phyloP scores from a whole-genome alignment of 306 rosid species.

The cucumber (Cucumis sativus) region DNA sequence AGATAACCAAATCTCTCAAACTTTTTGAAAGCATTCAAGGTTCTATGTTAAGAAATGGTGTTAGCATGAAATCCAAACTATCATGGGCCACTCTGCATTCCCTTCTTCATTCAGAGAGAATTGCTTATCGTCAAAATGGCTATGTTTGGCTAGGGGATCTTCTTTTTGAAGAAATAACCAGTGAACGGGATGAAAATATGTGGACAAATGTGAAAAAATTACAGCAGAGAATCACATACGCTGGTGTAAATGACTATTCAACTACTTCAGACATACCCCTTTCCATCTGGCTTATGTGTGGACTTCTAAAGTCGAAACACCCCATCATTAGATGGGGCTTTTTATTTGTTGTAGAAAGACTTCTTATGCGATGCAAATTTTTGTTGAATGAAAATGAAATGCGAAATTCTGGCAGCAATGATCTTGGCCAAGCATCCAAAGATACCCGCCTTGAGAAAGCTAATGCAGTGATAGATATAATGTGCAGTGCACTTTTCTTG shows the following conservation, averaged over 20 bases:
- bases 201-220: slow-evolving; percentile 67
- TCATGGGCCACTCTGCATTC: slow-evolving; percentile 92
- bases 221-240: slow-evolving; percentile 52
- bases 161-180: slow-evolving; percentile 83
- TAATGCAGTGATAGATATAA: slow-evolving; percentile 83
- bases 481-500: slow-evolving; percentile 81
- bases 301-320: slow-evolving; percentile 81
- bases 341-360: slow-evolving; percentile 84
- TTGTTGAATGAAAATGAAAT: slow-evolving; percentile 80
- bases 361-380: slow-evolving; percentile 88
- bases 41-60: slow-evolving; percentile 43
- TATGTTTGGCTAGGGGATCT: slow-evolving; percentile 91
- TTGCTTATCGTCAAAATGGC: slow-evolving; percentile 73
- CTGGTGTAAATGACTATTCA: slow-evolving; percentile 59
- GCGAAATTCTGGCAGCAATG: slow-evolving; percentile 37
- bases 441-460: slow-evolving; percentile 84
- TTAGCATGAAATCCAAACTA: slow-evolving; percentile 50
- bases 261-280: slow-evolving; percentile 61
- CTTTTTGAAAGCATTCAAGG: slow-evolving; percentile 59
- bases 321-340: slow-evolving; percentile 85
- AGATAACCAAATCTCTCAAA: slow-evolving; percentile 67
- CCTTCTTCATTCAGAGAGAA: slow-evolving; percentile 87
- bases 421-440: slow-evolving; percentile 25
- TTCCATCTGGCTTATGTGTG: slow-evolving; percentile 74
- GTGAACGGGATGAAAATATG: slow-evolving; percentile 46